Percentiles rank a stretch among this genome's conserved stretches.
phyloP scores from a whole-genome alignment of 2,329 filamentous ascomycete species.

The Dactylellina parvicollis region DNA sequence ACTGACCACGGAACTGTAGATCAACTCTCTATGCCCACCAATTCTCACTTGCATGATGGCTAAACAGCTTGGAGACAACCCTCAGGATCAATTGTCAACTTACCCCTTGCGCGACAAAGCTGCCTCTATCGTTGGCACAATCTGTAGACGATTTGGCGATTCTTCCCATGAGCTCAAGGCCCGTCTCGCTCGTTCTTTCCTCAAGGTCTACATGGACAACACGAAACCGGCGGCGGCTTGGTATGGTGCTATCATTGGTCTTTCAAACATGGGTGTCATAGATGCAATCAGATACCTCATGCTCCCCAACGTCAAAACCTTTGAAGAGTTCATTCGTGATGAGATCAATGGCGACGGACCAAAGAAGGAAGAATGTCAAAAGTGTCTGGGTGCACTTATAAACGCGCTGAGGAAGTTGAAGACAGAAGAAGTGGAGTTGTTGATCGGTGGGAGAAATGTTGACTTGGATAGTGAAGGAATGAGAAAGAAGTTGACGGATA shows the following conservation, averaged over 20 bases:
- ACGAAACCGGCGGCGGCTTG: constrained; percentile 83
- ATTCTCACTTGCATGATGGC: constrained; percentile 91
- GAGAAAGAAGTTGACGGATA: constrained; percentile 31
- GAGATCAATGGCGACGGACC: constrained; percentile 66
- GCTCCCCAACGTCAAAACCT: constrained; percentile 73
- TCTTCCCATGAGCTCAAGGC: constrained; percentile 84
- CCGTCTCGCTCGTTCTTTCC: constrained; percentile 88
- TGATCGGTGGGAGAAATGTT: constrained; percentile 51
- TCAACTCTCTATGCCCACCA: constrained; percentile 78
- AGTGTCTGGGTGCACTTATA: constrained; percentile 69
- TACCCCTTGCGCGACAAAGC: constrained; percentile 86
- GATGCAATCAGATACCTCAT: constrained; percentile 73
- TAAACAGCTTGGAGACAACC: constrained; percentile 72
- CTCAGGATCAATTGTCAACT: constrained; percentile 60
- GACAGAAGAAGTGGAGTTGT: constrained; percentile 60
- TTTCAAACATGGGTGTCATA: constrained; percentile 78
- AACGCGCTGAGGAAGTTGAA: constrained; percentile 68
- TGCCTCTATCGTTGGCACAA: constrained; percentile 79
- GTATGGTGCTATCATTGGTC: constrained; percentile 85
- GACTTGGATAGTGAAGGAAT: constrained; percentile 37
- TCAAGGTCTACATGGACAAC: constrained; percentile 90
- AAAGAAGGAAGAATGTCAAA: constrained; percentile 70
- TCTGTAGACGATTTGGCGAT: constrained; percentile 81
- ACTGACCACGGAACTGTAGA: constrained; percentile 58
- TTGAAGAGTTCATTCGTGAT: constrained; percentile 70